Percentiles rank a stretch among this genome's conserved stretches.
These are phyloP conservation scores for Cystoisospora suis DNA, from an alignment of 169 alveolate genomes.

Conservation along the genomic window DNA sequence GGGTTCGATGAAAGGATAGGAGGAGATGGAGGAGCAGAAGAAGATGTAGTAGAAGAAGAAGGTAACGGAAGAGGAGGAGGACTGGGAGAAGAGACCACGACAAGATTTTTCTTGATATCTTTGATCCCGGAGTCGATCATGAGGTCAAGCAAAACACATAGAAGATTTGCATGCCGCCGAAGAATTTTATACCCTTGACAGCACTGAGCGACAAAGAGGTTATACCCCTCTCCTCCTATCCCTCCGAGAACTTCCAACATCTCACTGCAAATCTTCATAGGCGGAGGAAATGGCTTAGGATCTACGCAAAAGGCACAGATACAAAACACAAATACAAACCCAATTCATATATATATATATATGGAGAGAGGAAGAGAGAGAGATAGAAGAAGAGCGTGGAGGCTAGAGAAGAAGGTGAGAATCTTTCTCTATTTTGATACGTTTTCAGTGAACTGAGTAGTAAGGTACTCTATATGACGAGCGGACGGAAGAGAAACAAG, in stretches of 20 bases:
- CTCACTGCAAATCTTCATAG: constrained; percentile 91
- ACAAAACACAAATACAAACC: neutral
- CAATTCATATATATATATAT: neutral
- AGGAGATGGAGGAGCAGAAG: neutral
- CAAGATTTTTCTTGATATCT: constrained; percentile 78
- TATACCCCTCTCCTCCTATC: constrained; percentile 75
- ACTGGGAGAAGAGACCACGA: neutral
- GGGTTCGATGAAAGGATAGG: no score
- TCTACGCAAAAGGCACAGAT: constrained; percentile 60
- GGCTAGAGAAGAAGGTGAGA: constrained; percentile 72
- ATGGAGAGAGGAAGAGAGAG: neutral
- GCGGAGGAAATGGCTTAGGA: constrained; percentile 93
- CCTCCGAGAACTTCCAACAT: constrained; percentile 95
- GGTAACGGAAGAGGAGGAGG: neutral
- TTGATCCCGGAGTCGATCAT: constrained; percentile 94
- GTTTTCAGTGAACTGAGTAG: no score
- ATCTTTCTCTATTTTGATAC: no score
- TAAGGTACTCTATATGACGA: no score
- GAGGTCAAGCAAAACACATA: constrained; percentile 85
- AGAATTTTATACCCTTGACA: constrained; percentile 81
- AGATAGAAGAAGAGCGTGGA: constrained; percentile 12
- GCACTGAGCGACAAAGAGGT: constrained; percentile 71
- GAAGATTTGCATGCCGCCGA: constrained; percentile 86
- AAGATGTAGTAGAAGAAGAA: neutral
- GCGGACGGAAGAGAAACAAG: no score